Evolutionary conservation across 345 rosid genomes (phyloP), one percentile per base, ranked within the genome.

Genomic region (Linum lewisii): DNA sequence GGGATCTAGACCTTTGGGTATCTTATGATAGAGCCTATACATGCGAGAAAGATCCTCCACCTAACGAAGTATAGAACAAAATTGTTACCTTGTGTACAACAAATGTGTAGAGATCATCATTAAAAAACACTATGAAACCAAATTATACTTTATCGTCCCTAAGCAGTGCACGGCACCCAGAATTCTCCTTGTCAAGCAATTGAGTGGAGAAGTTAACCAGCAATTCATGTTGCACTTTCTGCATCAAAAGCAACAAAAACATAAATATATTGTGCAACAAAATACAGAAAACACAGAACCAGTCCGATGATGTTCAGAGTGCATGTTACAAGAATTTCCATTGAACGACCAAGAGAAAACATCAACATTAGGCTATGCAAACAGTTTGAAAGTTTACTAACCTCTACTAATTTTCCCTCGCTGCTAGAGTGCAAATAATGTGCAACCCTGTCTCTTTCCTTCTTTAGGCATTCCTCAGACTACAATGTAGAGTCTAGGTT

Each of bases 31-130:
- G 52, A 90, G 99, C 79, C 89, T 82, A 75, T 82, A 86, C 89
- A 90, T 94, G 81, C 99, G 81, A 24, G 97, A 94, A 61, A 94
- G 87, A 73, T 94, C 99, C 19, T 84, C 96, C 62, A 81, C 85
- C 99, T 93, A 70, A n/a, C n/a, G n/a, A n/a, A n/a, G n/a, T 32
- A 64, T 21, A 20, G 25, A 8, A 56, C 51, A 63, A 51, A 36
- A 23, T 19, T 21, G 24, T 59, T 52, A 21, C 26, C 55, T 62
- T 42, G 6, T 21, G 32, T 44, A 37, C 42, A 24, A n/a, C n/a
- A 37, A 58, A 51, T 2, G 19, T 51, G 7, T 5, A 19, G 11
- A 19, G 54, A 51, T 23, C 3, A 44, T 10, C 32, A 56, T 42
- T 50, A 25, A 49, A 47, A 58, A 29, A 59, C 15, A 58, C n/a